Base-by-base conservation (phyloP, 495 filamentous ascomycete genomes). In the Evernia prunastri region DNA sequence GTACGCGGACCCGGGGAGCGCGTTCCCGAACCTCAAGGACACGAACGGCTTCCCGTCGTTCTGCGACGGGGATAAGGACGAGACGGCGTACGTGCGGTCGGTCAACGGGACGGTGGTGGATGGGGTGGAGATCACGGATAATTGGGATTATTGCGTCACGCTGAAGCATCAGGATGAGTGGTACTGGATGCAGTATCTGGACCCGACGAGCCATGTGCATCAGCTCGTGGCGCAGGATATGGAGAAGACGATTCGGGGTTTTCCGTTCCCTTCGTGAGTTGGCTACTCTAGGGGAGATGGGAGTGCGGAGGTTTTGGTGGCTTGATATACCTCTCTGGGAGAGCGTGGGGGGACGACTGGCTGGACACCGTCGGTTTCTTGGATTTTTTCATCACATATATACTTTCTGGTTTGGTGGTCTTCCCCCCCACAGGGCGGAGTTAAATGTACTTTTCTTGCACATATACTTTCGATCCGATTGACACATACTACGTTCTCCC, bases 181-280 rank as follows among this genome's bases (percentile, higher is more conserved):
- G 58, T 39, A 25, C 17, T 60, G 40, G 58, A 60, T 60, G 58
- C 58, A 60, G 40, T 40, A 60, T 60, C 17, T 60, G 58, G 58
- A 60, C 40, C 36, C 42, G 58, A 60, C 20, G 35, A 40, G 35
- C 42, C 35, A 31, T 36, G 40, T 31, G 8, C 35, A 60, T 31
- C 29, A 31, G 37, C 40, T 60, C 35, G 42, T 60, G 36, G 58
- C 58, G 35, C n/a, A 27, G 58, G 58, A 60, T 60, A 60, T 60
- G 58, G 18, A 31, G 11, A 8, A 60, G 40, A 60, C 29, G 58
- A 20, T 40, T 20, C 9, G 12, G 29, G 17, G 31, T 17, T 45
- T 45, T 23, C 18, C 42, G 42, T 45, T 45, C 11, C 18, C 18
- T 45, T 8, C 42, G 20, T 23, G n/a, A n/a, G n/a, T n/a, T n/a